These are phyloP conservation scores for Dalbergia cochinchinensis DNA, from an alignment of 306 rosid species.

Conservation along the genomic window DNA sequence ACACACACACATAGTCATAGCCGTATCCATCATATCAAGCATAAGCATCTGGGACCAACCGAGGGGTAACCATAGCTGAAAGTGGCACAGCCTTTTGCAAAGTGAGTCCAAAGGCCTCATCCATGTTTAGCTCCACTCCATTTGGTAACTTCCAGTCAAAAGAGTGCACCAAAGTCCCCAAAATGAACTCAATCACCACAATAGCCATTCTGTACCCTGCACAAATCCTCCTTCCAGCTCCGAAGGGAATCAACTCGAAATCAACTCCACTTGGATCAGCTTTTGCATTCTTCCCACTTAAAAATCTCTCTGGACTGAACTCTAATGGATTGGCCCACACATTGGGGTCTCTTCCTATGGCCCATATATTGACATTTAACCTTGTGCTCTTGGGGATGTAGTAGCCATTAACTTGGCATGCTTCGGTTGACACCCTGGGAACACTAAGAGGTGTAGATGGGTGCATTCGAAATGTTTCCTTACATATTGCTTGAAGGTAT, in stretches of 20 bases:
- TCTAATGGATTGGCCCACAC: slow-evolving; percentile 60
- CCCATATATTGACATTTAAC: slow-evolving; percentile 60
- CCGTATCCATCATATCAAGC: slow-evolving; percentile 21
- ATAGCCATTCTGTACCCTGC: slow-evolving; percentile 61
- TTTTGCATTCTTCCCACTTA: slow-evolving; percentile 44
- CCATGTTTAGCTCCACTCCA: slow-evolving; percentile 54
- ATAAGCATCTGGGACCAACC: slow-evolving; percentile 47
- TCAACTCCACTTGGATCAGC: slow-evolving; percentile 52
- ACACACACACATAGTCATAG: too few relatives aligned
- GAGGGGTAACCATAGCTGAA: slow-evolving; percentile 44
- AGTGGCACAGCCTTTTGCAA: slow-evolving; percentile 60
- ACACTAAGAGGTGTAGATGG: slow-evolving; percentile 63
- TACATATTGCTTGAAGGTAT: slow-evolving; percentile 56
- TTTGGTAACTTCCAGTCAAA: slow-evolving; percentile 59
- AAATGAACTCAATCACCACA: slow-evolving; percentile 47
- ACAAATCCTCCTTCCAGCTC: slow-evolving; percentile 65
- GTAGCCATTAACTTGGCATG: slow-evolving; percentile 57
- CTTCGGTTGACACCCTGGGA: slow-evolving; percentile 53
- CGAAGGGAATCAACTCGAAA: slow-evolving; percentile 61
- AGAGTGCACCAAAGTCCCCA: slow-evolving; percentile 61
- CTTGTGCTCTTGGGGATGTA: slow-evolving; percentile 59
- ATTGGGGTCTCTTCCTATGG: slow-evolving; percentile 59
- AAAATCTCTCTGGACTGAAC: slow-evolving; percentile 58
- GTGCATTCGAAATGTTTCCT: slow-evolving; percentile 59
- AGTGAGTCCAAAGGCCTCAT: slow-evolving; percentile 57